Base-by-base conservation (phyloP, 2,329 filamentous ascomycete genomes). In the Chaetomium olivaceum region DNA sequence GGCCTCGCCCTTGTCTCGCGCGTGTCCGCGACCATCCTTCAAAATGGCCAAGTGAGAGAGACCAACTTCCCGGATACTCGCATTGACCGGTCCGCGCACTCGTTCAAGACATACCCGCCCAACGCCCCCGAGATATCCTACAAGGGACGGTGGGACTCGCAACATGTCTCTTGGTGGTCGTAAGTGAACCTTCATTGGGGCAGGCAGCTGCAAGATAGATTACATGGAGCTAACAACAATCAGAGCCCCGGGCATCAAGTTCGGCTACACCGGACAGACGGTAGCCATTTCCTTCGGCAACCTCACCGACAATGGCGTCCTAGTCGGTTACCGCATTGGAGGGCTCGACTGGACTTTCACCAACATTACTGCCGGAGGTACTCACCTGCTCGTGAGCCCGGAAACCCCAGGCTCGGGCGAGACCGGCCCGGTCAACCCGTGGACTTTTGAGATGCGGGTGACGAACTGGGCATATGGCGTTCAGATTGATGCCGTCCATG, bases 381-480 rank as follows among this genome's bases (percentile, higher is more conserved):
- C 85, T 0, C 85, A 88, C 72, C 79, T 86, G 21, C 80, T 89
- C 56, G 77, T 86, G 58, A 80, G 76, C 27, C 74, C 79, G 0
- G 72, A 73, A n/a, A 83, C 80, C 0, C 76, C 80, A 0, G 81
- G 81, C 5, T 75, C 82, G 11, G 78, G 80, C 58, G 71, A 80
- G 48, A 81, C 79, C 0, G 75, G 75, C 12, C 78, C 81, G 0
- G 71, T 82, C 23, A 78, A 73, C 50, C 80, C 81, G 0, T 79
- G 80, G 36, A 81, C 78, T 0, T 86, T 88, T 64, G 85, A 88
- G 72, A 74, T 88, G 70, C 77, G 85, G 67, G 85, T 88, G 19
- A 85, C 85, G 1, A 88, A 88, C 70, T 88, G 84, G 85, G 84
- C 80, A 19, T 83, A 83, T 69, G 85, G 85, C 2, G 80, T 88